Percentiles rank a stretch among this genome's conserved stretches.
Evolutionary conservation across 1,139 yeast genomes (phyloP).

Genomic region (Taphrina confusa): DNA sequence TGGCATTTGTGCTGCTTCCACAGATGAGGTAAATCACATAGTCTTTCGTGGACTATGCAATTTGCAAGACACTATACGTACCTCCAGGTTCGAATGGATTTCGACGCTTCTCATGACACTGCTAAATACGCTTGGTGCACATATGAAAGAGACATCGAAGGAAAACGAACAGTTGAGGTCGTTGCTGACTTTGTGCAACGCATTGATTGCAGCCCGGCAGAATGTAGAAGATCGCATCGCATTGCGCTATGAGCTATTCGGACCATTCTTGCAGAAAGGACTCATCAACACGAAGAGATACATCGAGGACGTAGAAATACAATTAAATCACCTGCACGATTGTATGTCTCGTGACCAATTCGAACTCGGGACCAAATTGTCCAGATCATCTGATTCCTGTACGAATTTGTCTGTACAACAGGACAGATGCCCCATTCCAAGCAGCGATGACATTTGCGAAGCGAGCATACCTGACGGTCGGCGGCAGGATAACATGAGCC

Average conservation of each 20-base stretch:
- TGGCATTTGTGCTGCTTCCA: slow-evolving; percentile 5
- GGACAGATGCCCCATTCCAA: too few relatives aligned
- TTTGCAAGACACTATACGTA: not conserved
- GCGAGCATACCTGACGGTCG: too few relatives aligned
- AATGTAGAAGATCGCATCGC: slow-evolving; percentile 21
- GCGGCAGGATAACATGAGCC: too few relatives aligned
- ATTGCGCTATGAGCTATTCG: not conserved
- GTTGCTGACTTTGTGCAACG: slow-evolving; percentile 2
- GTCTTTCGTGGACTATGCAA: not conserved
- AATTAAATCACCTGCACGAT: not conserved
- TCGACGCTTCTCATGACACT: not conserved
- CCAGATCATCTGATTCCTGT: not conserved
- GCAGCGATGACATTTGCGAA: too few relatives aligned
- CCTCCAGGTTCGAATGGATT: slow-evolving; percentile 1
- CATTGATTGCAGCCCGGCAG: slow-evolving; percentile 6
- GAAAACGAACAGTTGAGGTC: not conserved
- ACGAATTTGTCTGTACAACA: not conserved
- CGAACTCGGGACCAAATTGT: not conserved
- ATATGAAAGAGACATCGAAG: not conserved
- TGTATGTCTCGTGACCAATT: not conserved
- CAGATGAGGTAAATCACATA: not conserved
- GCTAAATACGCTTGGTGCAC: not conserved
- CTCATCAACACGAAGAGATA: not conserved
- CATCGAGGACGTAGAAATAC: not conserved
- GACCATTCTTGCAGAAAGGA: not conserved